phyloP scores from a whole-genome alignment of 78 protist species.

The Bigelowiella natans region DNA sequence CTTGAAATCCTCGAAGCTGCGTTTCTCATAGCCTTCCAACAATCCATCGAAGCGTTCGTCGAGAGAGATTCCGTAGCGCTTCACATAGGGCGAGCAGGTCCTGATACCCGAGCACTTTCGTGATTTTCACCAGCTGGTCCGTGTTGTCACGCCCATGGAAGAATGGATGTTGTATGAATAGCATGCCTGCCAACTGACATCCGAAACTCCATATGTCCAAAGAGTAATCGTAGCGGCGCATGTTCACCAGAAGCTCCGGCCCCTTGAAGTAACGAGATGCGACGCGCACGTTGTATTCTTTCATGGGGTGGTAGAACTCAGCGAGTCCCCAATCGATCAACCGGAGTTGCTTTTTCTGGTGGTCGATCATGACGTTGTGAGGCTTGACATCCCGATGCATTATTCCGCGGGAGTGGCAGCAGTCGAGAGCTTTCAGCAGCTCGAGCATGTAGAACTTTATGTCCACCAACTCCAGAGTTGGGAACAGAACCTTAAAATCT shows the following conservation, averaged over 20 bases:
- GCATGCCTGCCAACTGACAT: constrained; percentile 94
- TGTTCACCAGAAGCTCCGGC: constrained; percentile 91
- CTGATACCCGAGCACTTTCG: constrained; percentile 89
- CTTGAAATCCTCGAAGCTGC: neutral
- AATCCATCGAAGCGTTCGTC: constrained; percentile 15
- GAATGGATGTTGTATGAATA: constrained; percentile 81
- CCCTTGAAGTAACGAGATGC: constrained; percentile 97
- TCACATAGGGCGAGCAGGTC: constrained; percentile 58
- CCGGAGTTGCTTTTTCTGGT: constrained; percentile 67
- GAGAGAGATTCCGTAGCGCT: constrained; percentile 78
- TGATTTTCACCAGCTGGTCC: constrained; percentile 97
- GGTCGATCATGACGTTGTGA: constrained; percentile 98
- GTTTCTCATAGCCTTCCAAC: neutral
- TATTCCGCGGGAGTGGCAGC: constrained; percentile 88
- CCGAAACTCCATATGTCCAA: constrained; percentile 97
- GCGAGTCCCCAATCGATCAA: constrained; percentile 99
- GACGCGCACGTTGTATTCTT: constrained; percentile 96
- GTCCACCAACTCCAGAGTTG: constrained; percentile 78
- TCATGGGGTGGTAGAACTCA: constrained; percentile 91
- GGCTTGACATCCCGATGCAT: constrained; percentile 88
- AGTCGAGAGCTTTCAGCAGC: constrained; percentile 80
- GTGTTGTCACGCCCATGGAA: constrained; percentile 97
- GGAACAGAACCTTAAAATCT: constrained; percentile 87
- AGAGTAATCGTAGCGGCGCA: constrained; percentile 87
- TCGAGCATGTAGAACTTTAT: constrained; percentile 89